Evolutionary conservation across 352 stramenopile genomes (phyloP), one percentile per base, ranked within the genome.

Genomic region (Phytophthora cactorum): DNA sequence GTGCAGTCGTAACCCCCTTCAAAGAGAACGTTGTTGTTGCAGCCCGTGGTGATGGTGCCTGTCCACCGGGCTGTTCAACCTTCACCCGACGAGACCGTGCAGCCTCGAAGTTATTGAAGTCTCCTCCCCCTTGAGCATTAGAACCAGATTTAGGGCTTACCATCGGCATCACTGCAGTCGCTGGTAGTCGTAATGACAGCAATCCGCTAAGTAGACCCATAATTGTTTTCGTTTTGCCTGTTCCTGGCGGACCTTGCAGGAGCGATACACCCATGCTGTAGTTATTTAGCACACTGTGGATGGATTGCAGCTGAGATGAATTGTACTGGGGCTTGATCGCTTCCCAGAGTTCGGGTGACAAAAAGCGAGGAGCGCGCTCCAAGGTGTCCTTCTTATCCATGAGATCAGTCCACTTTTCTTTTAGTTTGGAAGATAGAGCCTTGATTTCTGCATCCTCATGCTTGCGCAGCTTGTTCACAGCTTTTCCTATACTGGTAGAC

Each of bases 221-320:
- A 45, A 98, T 95, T 4, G 93, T 98, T 60, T 96, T 95, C 2
- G 96, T 98, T 72, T 98, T 98, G 34, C 96, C 96, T 15, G 93
- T 98, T 60, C 96, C 96, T 1, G 97, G 97, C 5, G 97, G 97
- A 12, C 97, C 97, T 79, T 99, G 97, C 5, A 99, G 81, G 29
- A 96, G 53, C n/a, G 85, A 95, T 27, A 96, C 84, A 14, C 86
- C 89, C 32, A 85, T 76, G 9, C 64, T 86, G 72, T 96, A 96
- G 71, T 96, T 95, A 75, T 93, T 95, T 5, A 96, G 61, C 25
- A 93, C 87, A 44, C 79, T 95, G 65, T 95, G 86, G 44, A 96
- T 90, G 10, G 86, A 93, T 59, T 96, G 89, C 31, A 96, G 71
- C 64, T 96, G 89, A 10, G 87, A 95, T 49, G 86, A 81, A 44